phyloP scores from a whole-genome alignment of 2,329 filamentous ascomycete genomes.

The Arthroderma uncinatum region DNA sequence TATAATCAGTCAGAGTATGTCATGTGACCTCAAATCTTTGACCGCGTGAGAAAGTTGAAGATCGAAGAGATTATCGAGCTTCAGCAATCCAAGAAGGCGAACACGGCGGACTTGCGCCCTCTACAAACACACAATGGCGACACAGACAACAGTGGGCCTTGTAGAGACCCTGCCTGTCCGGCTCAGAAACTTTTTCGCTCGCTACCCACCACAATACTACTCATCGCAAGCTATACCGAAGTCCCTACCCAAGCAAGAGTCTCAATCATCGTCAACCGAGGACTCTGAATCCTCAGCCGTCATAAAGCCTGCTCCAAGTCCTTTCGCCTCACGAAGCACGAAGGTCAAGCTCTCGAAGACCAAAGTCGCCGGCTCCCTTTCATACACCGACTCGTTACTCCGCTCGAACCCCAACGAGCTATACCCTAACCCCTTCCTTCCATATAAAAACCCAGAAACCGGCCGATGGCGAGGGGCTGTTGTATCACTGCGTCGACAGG shows the following conservation, averaged over 20 bases:
- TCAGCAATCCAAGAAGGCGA: not conserved
- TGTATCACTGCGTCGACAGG: slow-evolving; percentile 71
- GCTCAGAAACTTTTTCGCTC: slow-evolving; percentile 75
- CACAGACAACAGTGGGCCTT: slow-evolving; percentile 28
- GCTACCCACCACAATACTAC: slow-evolving; percentile 62
- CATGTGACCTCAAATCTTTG: not conserved
- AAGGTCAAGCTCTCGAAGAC: slow-evolving; percentile 28
- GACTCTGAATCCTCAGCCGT: slow-evolving; percentile 21
- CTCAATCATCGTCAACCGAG: slow-evolving; percentile 38
- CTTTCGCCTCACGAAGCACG: slow-evolving; percentile 33
- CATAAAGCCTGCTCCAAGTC: slow-evolving; percentile 21
- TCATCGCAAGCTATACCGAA: slow-evolving; percentile 24
- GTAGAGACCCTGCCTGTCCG: slow-evolving; percentile 64
- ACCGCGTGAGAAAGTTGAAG: not conserved
- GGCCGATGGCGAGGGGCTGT: slow-evolving; percentile 74
- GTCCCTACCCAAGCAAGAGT: slow-evolving; percentile 19
- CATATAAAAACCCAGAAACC: slow-evolving; percentile 65
- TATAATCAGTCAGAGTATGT: not conserved
- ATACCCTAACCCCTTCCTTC: slow-evolving; percentile 66
- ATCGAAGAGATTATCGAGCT: not conserved
- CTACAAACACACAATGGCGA: slow-evolving; percentile 10
- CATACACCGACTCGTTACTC: slow-evolving; percentile 26
- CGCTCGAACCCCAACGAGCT: slow-evolving; percentile 31
- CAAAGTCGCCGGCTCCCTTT: slow-evolving; percentile 23
- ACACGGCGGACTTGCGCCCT: not conserved